Conservation (phyloP, 1,139 yeast species). For the Protomyces inundatus region DNA sequence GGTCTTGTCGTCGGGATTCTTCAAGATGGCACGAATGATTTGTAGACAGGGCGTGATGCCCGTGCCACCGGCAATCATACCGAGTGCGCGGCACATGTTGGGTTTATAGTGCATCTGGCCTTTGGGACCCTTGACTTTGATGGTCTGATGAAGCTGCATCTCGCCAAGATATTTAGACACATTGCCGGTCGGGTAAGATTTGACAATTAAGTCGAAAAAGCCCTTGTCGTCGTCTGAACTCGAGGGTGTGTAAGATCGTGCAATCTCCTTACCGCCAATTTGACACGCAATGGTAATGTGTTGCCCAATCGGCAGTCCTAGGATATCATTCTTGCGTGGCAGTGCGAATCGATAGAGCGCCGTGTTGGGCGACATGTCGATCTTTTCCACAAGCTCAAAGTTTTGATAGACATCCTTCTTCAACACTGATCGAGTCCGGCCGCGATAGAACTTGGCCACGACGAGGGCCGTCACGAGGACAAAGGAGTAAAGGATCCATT, state of each 20-base stretch:
- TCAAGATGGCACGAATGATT: conserved; percentile 71
- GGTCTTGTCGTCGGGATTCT: conserved; percentile 71
- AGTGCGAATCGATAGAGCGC: conserved; percentile 58
- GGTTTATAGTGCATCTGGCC: conserved; percentile 84
- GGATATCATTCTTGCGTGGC: conserved; percentile 65
- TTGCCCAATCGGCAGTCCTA: conserved; percentile 94
- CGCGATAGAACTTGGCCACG: conserved; percentile 37
- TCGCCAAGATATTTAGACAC: conserved; percentile 71
- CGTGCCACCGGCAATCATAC: conserved; percentile 91
- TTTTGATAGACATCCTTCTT: conserved; percentile 64
- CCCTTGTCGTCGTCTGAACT: conserved; percentile 78
- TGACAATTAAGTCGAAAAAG: conserved; percentile 80
- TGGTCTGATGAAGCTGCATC: conserved; percentile 62
- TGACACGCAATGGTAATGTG: conserved; percentile 58
- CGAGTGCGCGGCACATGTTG: conserved; percentile 67
- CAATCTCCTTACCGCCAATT: conserved; percentile 73
- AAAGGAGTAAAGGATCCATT: conserved; percentile 35
- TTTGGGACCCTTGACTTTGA: conserved; percentile 84
- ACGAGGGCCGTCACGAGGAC: conserved; percentile 34
- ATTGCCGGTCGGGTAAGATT: conserved; percentile 85
- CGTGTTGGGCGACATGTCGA: conserved; percentile 37
- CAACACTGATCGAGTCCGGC: conserved; percentile 48
- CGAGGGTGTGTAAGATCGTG: conserved; percentile 91
- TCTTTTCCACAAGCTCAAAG: conserved; percentile 79
- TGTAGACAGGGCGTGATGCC: conserved; percentile 95